Evolutionary conservation across 768 basidiomycete genomes (phyloP).

Genomic region (Lactarius pseudohatsudake): DNA sequence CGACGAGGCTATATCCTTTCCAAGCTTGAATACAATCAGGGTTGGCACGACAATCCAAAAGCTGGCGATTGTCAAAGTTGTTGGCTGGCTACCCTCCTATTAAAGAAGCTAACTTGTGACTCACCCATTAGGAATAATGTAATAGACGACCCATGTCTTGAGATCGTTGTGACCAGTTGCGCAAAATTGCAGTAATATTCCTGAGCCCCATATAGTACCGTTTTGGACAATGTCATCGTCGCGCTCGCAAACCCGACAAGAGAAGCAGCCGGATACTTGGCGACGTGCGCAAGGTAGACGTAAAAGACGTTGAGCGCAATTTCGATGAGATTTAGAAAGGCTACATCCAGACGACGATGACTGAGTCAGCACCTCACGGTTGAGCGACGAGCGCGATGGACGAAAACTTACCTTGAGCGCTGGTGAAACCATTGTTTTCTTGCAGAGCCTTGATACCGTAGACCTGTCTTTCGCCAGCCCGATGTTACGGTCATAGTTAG

Average conservation of each 20-base stretch:
- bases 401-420: constrained; percentile 54
- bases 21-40: constrained; percentile 57
- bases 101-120: constrained; percentile 31
- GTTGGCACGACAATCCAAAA: constrained; percentile 77
- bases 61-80: constrained; percentile 38
- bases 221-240: constrained; percentile 84
- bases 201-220: constrained; percentile 75
- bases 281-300: constrained; percentile 70
- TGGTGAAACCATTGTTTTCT: constrained; percentile 74
- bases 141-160: constrained; percentile 53
- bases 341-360: constrained; percentile 40
- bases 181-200: constrained; percentile 78
- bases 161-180: constrained; percentile 70
- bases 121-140: constrained; percentile 80
- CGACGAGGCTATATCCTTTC: constrained; percentile 56
- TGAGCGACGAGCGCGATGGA: too few species aligned
- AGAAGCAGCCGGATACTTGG: constrained; percentile 61
- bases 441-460: constrained; percentile 72
- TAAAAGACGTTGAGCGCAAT: constrained; percentile 72
- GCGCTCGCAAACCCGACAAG: constrained; percentile 71
- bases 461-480: constrained; percentile 43
- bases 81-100: neutral
- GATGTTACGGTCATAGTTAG: neutral
- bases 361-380: neutral
- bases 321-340: constrained; percentile 77